Percentiles rank a stretch among this genome's conserved stretches.
Evolutionary conservation across 257 asterid genomes (phyloP).

Genomic region (Pogostemon cablin): DNA sequence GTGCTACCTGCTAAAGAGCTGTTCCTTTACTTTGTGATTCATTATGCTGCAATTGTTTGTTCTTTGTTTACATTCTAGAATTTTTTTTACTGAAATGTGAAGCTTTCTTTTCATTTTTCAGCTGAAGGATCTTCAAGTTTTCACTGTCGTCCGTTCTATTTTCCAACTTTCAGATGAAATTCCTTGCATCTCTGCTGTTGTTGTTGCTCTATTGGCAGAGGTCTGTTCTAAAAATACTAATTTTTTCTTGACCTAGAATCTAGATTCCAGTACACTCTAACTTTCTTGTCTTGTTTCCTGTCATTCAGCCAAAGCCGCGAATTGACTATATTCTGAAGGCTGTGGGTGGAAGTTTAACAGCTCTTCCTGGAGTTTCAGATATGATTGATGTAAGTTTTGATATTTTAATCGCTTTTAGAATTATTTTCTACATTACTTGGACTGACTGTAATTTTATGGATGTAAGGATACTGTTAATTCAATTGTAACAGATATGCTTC

Average conservation of each 20-base stretch:
- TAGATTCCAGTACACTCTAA: not conserved
- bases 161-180: conserved; percentile 96
- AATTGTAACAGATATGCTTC: conserved; percentile 85
- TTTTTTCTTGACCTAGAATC: not conserved
- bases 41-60: not conserved
- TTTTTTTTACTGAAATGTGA: not conserved
- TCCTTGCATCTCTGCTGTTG: conserved; percentile 97
- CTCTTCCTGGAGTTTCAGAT: conserved; percentile 94
- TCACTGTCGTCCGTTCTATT: conserved; percentile 87
- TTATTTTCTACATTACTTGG: conserved; percentile 17
- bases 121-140: conserved; percentile 96
- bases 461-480: conserved; percentile 79
- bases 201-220: conserved; percentile 95
- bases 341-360: conserved; percentile 96
- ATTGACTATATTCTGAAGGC: conserved; percentile 94
- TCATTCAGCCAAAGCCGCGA: conserved; percentile 86
- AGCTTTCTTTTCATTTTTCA: conserved; percentile 42
- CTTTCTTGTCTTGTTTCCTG: conserved; percentile 14
- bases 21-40: conserved; percentile 11
- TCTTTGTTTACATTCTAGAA: not conserved
- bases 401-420: conserved; percentile 9
- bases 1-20: not conserved
- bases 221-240: conserved; percentile 41
- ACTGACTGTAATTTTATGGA: conserved; percentile 44
- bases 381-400: conserved; percentile 81